These are phyloP conservation scores for Sporothrix curviconia DNA, from an alignment of 2,329 filamentous ascomycete species.

Conservation along the genomic window DNA sequence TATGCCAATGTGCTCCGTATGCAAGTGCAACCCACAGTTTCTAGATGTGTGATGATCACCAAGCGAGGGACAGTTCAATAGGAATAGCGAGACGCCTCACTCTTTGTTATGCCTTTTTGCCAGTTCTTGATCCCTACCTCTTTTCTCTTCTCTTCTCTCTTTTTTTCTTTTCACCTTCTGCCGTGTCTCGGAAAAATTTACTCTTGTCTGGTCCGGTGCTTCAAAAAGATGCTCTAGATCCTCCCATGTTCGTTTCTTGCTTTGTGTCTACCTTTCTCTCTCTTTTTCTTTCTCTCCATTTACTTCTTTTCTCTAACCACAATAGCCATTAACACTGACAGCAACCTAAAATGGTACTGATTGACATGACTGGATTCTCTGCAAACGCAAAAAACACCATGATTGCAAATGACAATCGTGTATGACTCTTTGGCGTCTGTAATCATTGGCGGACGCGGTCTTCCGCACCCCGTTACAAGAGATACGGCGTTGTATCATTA, in stretches of 20 bases:
- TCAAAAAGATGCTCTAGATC: no score
- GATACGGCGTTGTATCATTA: no score
- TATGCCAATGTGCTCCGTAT: neutral
- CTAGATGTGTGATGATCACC: neutral
- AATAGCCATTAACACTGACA: no score
- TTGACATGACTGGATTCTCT: no score
- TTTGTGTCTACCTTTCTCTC: constrained; percentile 4
- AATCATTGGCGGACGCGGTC: neutral
- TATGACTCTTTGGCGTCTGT: neutral
- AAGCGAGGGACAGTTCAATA: neutral
- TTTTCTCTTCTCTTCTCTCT: neutral
- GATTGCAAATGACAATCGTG: neutral
- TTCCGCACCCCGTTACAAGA: no score
- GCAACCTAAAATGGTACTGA: no score
- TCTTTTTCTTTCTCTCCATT: neutral
- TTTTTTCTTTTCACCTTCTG: neutral
- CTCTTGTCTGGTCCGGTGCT: neutral
- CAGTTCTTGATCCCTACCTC: neutral
- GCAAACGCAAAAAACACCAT: no score
- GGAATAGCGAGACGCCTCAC: no score
- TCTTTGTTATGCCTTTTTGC: neutral
- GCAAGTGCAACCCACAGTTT: neutral
- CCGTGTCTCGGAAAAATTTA: neutral
- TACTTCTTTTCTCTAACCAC: neutral
- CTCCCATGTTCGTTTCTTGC: constrained; percentile 3